Evolutionary conservation across 139 green algal species (phyloP), one percentile per base, ranked within the genome.

Genomic region (Chlorella sp.): DNA sequence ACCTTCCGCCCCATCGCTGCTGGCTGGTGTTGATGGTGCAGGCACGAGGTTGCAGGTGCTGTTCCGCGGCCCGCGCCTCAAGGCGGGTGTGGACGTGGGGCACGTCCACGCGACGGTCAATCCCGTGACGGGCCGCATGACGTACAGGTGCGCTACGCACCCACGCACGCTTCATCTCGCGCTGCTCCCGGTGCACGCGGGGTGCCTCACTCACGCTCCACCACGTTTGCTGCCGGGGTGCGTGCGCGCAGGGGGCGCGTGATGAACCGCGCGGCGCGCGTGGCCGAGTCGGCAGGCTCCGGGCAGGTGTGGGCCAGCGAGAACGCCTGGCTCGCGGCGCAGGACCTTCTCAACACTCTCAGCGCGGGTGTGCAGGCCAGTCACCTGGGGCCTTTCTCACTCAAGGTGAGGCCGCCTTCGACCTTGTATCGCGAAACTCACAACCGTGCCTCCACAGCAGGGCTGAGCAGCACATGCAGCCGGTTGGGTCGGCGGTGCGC

Each of bases 201-300:
- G 42, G 10, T 24, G 10, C 42, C 42, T 55, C 42, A 55, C 42
- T 55, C n/a, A 55, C 17, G 42, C 42, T 24, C 10, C 42, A 55
- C 42, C 10, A 55, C 42, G 17, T 55, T 10, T 55, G 10, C 42
- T 24, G 17, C 10, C 17, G 17, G 42, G 10, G 10, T 55, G 17
- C 10, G 42, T 17, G 42, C 17, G 26, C 74, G 73, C 65, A 30
- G 68, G 1, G 74, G 74, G 29, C 32, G 51, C 2, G 68, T 75
- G 31, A 80, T 80, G 60, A 80, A 80, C 71, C 74, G 74, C 23
- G 59, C 68, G 6, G 74, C 74, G n/a, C 49, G 74, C 29, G 36
- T 80, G 6, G 34, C 74, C 1, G 55, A 64, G 10, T 49, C 32
- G 32, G 74, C 68, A 5, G 55, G 33, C 49, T 55, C 65, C n/a